A percentile compares a stretch with the other conserved stretches of the same genome.
These are phyloP conservation scores for Corniculantispora saksenae DNA, from an alignment of 2,329 filamentous ascomycete genomes.

Conservation along the genomic window DNA sequence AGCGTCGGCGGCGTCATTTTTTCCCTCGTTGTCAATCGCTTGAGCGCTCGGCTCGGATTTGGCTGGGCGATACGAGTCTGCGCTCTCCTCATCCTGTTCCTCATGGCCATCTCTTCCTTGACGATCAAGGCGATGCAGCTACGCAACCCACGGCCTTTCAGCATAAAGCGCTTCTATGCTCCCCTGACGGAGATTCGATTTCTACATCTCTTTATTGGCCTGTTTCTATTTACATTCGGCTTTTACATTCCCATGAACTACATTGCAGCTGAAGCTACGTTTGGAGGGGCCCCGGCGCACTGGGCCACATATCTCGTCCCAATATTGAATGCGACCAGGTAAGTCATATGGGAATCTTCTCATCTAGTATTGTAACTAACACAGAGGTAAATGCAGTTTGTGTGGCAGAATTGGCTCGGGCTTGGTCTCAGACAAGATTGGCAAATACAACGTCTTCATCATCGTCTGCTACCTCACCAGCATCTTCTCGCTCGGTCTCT, in stretches of 20 bases:
- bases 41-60: constrained; percentile 31
- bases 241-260: constrained; percentile 32
- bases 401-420: constrained; percentile 26
- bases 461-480: constrained; percentile 42
- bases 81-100: constrained; percentile 31
- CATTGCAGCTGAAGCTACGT: constrained; percentile 23
- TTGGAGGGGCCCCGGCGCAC: constrained; percentile 20
- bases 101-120: constrained; percentile 21
- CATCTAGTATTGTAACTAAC: not conserved
- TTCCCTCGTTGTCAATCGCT: constrained; percentile 33
- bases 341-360: not conserved
- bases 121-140: not conserved
- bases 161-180: constrained; percentile 29
- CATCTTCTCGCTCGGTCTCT: constrained; percentile 35
- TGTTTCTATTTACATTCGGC: constrained; percentile 32
- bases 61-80: constrained; percentile 33
- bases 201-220: constrained; percentile 26
- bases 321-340: constrained; percentile 24
- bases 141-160: constrained; percentile 23
- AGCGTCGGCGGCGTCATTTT: constrained; percentile 35
- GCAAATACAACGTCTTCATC: constrained; percentile 36
- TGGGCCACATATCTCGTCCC: constrained; percentile 25
- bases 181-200: constrained; percentile 30
- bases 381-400: constrained; percentile 19
- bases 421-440: constrained; percentile 27